These are phyloP conservation scores for Myxozyma monticola DNA, from an alignment of 805 yeast genomes.

Conservation along the genomic window DNA sequence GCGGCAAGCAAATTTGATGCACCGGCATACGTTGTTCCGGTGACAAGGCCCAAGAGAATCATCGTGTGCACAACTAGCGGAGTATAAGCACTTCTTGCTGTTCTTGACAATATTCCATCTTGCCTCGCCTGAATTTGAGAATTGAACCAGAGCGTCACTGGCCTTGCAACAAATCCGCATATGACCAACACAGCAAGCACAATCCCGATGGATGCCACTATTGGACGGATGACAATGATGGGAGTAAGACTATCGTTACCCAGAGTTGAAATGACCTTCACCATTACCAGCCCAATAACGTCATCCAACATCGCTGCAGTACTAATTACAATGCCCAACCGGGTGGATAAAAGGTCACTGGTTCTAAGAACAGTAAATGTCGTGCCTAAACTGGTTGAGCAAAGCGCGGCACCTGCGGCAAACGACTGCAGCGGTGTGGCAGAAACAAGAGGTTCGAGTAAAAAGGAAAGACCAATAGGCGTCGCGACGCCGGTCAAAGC, in stretches of 20 bases:
- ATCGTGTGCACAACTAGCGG: slow-evolving; percentile 3
- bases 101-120: background rate
- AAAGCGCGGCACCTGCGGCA: slow-evolving; percentile 16
- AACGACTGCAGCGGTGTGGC: slow-evolving; percentile 8
- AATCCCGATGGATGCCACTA: slow-evolving; percentile 5
- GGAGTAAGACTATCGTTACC: slow-evolving; percentile 1
- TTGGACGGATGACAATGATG: slow-evolving; percentile 1
- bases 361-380: slow-evolving; percentile 10
- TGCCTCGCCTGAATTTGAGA: too few relatives aligned
- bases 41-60: slow-evolving; percentile 4
- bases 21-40: slow-evolving; percentile 12
- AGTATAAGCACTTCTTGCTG: too few relatives aligned
- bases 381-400: slow-evolving; percentile 13
- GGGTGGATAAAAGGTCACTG: background rate
- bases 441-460: background rate
- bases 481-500: slow-evolving; percentile 4
- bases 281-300: slow-evolving; percentile 8
- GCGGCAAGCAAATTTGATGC: slow-evolving; percentile 10
- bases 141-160: slow-evolving; percentile 1
- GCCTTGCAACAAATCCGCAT: slow-evolving; percentile 3
- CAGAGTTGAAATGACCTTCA: slow-evolving; percentile 3
- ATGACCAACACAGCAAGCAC: background rate
- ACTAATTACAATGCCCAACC: slow-evolving; percentile 12
- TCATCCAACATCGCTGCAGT: slow-evolving; percentile 17
- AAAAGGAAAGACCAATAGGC: slow-evolving; percentile 8